Conservation (phyloP, 2,329 filamentous ascomycete species). For the Pseudocercospora pini-densiflorae region DNA sequence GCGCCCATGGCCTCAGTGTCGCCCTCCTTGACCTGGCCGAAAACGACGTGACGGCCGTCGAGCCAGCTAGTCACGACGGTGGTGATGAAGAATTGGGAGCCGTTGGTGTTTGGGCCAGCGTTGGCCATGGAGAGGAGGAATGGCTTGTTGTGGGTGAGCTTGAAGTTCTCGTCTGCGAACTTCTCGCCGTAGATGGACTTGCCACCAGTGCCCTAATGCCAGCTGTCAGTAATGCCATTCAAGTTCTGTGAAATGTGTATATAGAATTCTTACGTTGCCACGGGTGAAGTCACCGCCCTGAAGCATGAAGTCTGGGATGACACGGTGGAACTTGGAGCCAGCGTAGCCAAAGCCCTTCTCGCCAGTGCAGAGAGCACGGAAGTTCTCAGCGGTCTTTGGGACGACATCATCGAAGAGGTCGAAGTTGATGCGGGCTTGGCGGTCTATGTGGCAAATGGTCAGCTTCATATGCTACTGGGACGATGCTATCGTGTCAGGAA, state of each 20-base stretch:
- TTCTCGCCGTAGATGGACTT: conserved; percentile 98
- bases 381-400: conserved; percentile 96
- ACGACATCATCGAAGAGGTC: conserved; percentile 83
- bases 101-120: conserved; percentile 92
- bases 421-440: conserved; percentile 83
- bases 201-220: conserved; percentile 80
- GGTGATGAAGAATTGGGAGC: conserved; percentile 75
- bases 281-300: conserved; percentile 97
- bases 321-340: conserved; percentile 89
- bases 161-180: conserved; percentile 97
- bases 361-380: conserved; percentile 90
- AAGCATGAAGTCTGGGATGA: conserved; percentile 99
- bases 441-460: conserved; percentile 55
- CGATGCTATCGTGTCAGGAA: conserved; percentile 1
- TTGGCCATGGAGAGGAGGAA: conserved; percentile 99
- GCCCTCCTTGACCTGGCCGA: conserved; percentile 69
- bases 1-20: conserved; percentile 58
- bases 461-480: conserved; percentile 15
- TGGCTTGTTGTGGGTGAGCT: conserved; percentile 85
- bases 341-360: conserved; percentile 86
- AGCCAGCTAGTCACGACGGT: conserved; percentile 71
- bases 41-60: conserved; percentile 82
- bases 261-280: conserved; percentile 72
- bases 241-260: not conserved
- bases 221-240: conserved; percentile 17